Percentiles rank a stretch among this genome's conserved stretches.
These are phyloP conservation scores for Talaromyces sp. DNA, from an alignment of 2,329 filamentous ascomycete species.

Conservation along the genomic window DNA sequence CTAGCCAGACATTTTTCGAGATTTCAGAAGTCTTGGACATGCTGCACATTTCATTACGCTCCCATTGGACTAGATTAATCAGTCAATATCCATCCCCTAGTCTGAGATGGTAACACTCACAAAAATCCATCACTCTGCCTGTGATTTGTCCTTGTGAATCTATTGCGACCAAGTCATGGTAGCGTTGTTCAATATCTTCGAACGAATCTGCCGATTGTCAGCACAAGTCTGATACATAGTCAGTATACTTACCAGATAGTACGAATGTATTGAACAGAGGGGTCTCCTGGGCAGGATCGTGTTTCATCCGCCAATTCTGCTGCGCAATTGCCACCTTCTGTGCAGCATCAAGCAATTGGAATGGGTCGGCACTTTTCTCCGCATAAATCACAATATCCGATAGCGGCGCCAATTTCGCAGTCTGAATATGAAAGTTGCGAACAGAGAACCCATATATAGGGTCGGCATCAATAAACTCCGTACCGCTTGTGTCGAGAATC, in stretches of 20 bases:
- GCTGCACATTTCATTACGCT: conserved; percentile 84
- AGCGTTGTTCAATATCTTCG: conserved; percentile 64
- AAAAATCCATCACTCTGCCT: conserved; percentile 80
- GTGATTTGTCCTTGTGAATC: conserved; percentile 69
- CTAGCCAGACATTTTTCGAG: conserved; percentile 82
- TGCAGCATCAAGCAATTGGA: conserved; percentile 64
- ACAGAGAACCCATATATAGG: conserved; percentile 90
- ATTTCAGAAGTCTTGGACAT: conserved; percentile 93
- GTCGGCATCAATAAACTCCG: conserved; percentile 76
- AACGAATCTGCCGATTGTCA: conserved; percentile 56
- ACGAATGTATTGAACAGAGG: conserved; percentile 84
- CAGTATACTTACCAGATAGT: conserved; percentile 50
- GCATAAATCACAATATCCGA: conserved; percentile 94
- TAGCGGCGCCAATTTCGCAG: conserved; percentile 78
- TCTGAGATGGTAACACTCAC: conserved; percentile 38
- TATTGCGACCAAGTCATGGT: conserved; percentile 70
- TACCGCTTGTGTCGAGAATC: conserved; percentile 58
- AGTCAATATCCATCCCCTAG: background rate
- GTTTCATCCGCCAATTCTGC: conserved; percentile 65
- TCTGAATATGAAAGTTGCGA: conserved; percentile 94
- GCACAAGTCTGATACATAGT: background rate
- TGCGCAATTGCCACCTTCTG: conserved; percentile 71
- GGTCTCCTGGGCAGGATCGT: conserved; percentile 54
- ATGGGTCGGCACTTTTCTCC: conserved; percentile 58
- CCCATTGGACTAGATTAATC: conserved; percentile 63